Percentiles rank a stretch among this genome's conserved stretches.
Evolutionary conservation across 2,329 filamentous ascomycete genomes (phyloP).

Genomic region (Ustilaginoidea virens): DNA sequence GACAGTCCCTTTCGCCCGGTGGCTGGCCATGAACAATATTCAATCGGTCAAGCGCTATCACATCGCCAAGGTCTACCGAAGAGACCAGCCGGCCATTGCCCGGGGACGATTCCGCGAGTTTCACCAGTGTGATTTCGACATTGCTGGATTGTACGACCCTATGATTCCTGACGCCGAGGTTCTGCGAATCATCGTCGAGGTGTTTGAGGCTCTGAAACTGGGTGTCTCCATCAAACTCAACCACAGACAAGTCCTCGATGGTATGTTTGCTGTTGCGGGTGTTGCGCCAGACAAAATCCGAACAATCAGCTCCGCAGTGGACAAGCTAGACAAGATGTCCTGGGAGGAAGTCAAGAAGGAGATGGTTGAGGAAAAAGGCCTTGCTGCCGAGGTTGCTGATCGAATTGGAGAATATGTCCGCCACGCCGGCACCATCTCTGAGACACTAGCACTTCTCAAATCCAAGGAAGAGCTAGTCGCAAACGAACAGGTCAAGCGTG

Average conservation of each 20-base stretch:
- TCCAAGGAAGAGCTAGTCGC: conserved; percentile 50
- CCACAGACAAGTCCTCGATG: conserved; percentile 86
- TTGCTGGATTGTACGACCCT: conserved; percentile 72
- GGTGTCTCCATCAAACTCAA: conserved; percentile 84
- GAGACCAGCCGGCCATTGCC: conserved; percentile 47
- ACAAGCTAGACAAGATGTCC: conserved; percentile 87
- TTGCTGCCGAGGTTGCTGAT: conserved; percentile 63
- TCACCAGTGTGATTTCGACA: conserved; percentile 95
- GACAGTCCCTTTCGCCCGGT: conserved; percentile 82
- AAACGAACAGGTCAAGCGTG: conserved; percentile 63
- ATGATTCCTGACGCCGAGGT: conserved; percentile 92
- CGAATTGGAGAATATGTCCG: conserved; percentile 77
- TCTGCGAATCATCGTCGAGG: conserved; percentile 67
- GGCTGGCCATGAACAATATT: conserved; percentile 81
- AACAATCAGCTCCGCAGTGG: conserved; percentile 80
- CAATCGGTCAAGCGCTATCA: conserved; percentile 87
- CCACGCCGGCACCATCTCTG: conserved; percentile 51
- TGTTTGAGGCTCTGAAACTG: conserved; percentile 64
- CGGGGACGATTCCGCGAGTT: conserved; percentile 93
- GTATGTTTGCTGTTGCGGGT: conserved; percentile 80
- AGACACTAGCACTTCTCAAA: conserved; percentile 56
- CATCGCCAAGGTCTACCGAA: conserved; percentile 66
- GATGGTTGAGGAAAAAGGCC: conserved; percentile 85
- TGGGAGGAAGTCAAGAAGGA: conserved; percentile 85
- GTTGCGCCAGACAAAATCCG: conserved; percentile 78